A percentile compares a stretch with the other conserved stretches of the same genome.
These are phyloP conservation scores for Fusarium incarnatum DNA, from an alignment of 2,329 filamentous ascomycete genomes.

Conservation along the genomic window DNA sequence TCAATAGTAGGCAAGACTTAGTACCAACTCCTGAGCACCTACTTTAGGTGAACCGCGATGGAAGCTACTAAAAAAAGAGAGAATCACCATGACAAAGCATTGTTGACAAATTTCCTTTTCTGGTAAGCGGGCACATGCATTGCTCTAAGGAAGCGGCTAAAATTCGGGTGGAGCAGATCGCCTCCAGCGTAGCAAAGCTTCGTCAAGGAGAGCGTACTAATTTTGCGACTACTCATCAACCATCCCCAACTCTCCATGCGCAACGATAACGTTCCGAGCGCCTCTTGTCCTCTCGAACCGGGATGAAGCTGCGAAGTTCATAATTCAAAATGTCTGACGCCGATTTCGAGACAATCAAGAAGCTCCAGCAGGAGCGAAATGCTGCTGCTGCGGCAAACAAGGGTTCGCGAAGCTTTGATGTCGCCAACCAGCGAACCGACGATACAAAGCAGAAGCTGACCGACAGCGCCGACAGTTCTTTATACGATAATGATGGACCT, in stretches of 20 bases:
- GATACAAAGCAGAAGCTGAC: conserved; percentile 92
- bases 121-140: conserved; percentile 23
- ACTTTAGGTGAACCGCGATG: no score
- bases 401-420: conserved; percentile 82
- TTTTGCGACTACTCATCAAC: conserved; percentile 48
- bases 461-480: conserved; percentile 86
- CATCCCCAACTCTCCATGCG: conserved; percentile 51
- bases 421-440: conserved; percentile 83
- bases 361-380: conserved; percentile 93
- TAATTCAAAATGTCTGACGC: conserved; percentile 74
- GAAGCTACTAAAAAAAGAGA: not conserved
- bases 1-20: not conserved
- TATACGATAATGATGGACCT: conserved; percentile 82
- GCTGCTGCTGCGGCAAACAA: conserved; percentile 81
- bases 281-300: conserved; percentile 56
- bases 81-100: not conserved
- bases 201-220: conserved; percentile 41
- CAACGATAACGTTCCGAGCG: conserved; percentile 51
- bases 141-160: conserved; percentile 47
- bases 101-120: conserved; percentile 26
- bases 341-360: conserved; percentile 88
- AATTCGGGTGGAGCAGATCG: conserved; percentile 47
- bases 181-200: conserved; percentile 46
- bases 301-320: conserved; percentile 54
- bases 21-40: not conserved